These are phyloP conservation scores for Fusarium sambucinum DNA, from an alignment of 2,329 filamentous ascomycete genomes.

Conservation along the genomic window DNA sequence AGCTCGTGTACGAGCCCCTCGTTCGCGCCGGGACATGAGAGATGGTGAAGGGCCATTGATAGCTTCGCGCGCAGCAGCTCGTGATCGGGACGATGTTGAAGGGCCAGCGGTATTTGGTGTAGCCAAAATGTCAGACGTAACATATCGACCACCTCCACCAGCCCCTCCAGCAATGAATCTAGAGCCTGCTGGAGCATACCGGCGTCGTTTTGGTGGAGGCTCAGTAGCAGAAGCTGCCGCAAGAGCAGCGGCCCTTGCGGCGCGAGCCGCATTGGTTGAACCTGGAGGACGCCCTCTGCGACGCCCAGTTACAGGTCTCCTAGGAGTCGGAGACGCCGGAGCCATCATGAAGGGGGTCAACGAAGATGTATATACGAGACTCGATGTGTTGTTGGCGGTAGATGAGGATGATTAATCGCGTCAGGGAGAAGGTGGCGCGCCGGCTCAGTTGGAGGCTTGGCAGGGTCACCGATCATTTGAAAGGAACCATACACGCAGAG, in stretches of 20 bases:
- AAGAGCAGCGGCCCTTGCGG: constrained; percentile 54
- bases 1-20: constrained; percentile 66
- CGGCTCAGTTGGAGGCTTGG: constrained; percentile 49
- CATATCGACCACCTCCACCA: constrained; percentile 85
- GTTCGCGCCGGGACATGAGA: constrained; percentile 67
- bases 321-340: constrained; percentile 55
- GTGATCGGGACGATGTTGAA: constrained; percentile 65
- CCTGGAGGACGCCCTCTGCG: constrained; percentile 62
- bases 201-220: constrained; percentile 76
- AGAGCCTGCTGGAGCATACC: constrained; percentile 74
- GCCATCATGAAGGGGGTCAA: constrained; percentile 47
- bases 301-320: constrained; percentile 58
- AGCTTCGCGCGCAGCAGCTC: constrained; percentile 62
- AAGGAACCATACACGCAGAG: constrained; percentile 37
- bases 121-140: constrained; percentile 77
- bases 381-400: constrained; percentile 36
- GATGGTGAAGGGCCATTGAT: constrained; percentile 53
- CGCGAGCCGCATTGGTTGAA: constrained; percentile 57
- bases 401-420: constrained; percentile 43
- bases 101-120: constrained; percentile 58
- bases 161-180: constrained; percentile 70
- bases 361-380: constrained; percentile 23
- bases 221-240: constrained; percentile 60
- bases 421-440: constrained; percentile 49
- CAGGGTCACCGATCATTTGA: constrained; percentile 47